Conservation (phyloP, 1,284 basidiomycete genomes). For the Clitocybe nebularis region DNA sequence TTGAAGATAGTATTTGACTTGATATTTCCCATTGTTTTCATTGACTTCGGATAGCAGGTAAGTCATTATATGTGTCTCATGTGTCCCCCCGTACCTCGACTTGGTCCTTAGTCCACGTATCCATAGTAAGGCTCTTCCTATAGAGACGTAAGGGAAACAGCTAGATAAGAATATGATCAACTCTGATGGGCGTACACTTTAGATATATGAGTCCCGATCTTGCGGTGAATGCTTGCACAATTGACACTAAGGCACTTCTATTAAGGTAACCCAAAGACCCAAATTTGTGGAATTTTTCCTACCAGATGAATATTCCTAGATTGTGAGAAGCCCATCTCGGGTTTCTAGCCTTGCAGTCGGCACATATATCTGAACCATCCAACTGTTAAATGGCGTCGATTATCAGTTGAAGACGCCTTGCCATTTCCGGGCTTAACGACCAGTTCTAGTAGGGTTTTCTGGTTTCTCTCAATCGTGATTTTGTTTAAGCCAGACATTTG, state of each 20-base stretch:
- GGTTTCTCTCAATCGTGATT: constrained; percentile 65
- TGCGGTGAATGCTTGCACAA: constrained; percentile 84
- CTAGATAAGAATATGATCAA: not conserved
- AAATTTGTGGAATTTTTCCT: constrained; percentile 16
- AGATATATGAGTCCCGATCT: constrained; percentile 82
- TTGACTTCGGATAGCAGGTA: constrained; percentile 37
- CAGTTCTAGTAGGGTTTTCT: constrained; percentile 64
- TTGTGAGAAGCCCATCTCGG: constrained; percentile 84
- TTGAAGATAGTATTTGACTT: constrained; percentile 75
- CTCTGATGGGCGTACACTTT: constrained; percentile 61
- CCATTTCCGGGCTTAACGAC: constrained; percentile 73
- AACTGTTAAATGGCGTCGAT: constrained; percentile 9
- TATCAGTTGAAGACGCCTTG: constrained; percentile 24
- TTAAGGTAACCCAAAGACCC: constrained; percentile 3
- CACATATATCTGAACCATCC: constrained; percentile 62
- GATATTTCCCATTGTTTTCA: constrained; percentile 74
- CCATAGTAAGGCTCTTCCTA: constrained; percentile 82
- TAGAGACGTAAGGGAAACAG: constrained; percentile 1
- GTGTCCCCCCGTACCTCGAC: constrained; percentile 55
- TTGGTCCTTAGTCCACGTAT: constrained; percentile 83
- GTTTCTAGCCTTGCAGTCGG: constrained; percentile 75
- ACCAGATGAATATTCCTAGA: constrained; percentile 82
- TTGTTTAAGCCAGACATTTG: constrained; percentile 37
- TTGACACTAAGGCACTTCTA: constrained; percentile 51
- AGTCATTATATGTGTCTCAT: constrained; percentile 7